Percentiles rank a stretch among this genome's conserved stretches.
phyloP scores from a whole-genome alignment of 345 rosid genomes.

The Conringia planisiliqua region DNA sequence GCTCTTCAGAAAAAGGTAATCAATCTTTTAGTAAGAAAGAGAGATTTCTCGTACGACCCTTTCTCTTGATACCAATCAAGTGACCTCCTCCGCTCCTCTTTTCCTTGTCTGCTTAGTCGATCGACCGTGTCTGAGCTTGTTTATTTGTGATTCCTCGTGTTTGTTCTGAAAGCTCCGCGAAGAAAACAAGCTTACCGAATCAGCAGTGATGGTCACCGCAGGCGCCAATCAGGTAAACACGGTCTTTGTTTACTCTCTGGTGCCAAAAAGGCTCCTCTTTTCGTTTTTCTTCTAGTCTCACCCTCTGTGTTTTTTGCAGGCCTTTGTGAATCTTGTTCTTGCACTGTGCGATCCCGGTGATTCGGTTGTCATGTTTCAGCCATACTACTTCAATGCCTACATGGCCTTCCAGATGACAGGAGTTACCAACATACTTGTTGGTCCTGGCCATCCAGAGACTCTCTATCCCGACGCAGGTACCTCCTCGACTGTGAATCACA shows the following conservation, averaged over 20 bases:
- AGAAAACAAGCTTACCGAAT: conserved; percentile 72
- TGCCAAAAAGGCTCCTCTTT: not conserved
- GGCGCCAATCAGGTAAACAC: conserved; percentile 89
- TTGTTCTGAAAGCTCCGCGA: conserved; percentile 47
- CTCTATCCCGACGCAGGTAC: conserved; percentile 92
- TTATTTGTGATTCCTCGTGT: not conserved
- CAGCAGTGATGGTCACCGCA: conserved; percentile 90
- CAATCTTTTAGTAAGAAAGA: no score
- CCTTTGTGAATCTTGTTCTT: conserved; percentile 87
- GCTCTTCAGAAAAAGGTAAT: conserved; percentile 69
- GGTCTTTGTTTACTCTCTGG: not conserved
- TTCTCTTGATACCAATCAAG: not conserved
- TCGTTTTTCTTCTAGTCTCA: not conserved
- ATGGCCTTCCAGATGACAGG: conserved; percentile 99
- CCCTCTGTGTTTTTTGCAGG: conserved; percentile 42
- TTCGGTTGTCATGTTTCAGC: conserved; percentile 90
- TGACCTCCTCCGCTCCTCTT: not conserved
- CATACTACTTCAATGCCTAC: conserved; percentile 95
- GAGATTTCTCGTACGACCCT: not conserved
- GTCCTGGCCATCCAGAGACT: conserved; percentile 65
- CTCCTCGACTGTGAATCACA: not conserved
- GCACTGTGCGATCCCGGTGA: conserved; percentile 86
- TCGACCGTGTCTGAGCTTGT: not conserved
- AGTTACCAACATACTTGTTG: conserved; percentile 75
- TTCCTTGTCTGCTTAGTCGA: not conserved